A percentile compares a stretch with the other conserved stretches of the same genome.
phyloP scores from a whole-genome alignment of 2,329 filamentous ascomycete species.

The Arthroderma uncinatum region DNA sequence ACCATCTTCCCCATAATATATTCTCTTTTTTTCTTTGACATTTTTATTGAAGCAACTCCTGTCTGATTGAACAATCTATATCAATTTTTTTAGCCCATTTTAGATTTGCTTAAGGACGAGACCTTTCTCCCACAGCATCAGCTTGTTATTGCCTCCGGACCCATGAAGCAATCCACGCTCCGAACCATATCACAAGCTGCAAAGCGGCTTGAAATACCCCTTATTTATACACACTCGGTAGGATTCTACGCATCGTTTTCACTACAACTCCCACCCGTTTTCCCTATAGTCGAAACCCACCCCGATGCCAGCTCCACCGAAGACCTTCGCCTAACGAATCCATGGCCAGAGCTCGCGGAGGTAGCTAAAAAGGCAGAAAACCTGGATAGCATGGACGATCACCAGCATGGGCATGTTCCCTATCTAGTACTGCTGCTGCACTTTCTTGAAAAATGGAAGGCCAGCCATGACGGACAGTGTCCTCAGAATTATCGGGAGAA shows the following conservation, averaged over 20 bases:
- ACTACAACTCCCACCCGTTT: constrained; percentile 63
- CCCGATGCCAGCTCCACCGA: constrained; percentile 75
- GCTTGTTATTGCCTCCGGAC: constrained; percentile 51
- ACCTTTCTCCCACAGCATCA: constrained; percentile 41
- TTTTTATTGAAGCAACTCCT: not conserved
- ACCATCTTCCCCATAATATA: constrained; percentile 15
- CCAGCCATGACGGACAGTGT: constrained; percentile 52
- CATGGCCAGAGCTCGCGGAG: constrained; percentile 69
- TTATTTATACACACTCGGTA: constrained; percentile 74
- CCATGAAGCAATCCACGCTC: constrained; percentile 45
- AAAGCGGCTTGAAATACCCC: constrained; percentile 52
- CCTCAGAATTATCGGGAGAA: constrained; percentile 78
- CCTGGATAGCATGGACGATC: constrained; percentile 58
- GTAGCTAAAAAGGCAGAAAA: constrained; percentile 55
- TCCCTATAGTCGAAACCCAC: constrained; percentile 91
- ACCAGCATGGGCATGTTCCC: constrained; percentile 85
- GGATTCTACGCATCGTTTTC: constrained; percentile 88
- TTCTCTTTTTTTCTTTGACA: not conserved
- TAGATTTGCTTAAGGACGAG: constrained; percentile 28
- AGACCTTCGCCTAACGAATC: constrained; percentile 70
- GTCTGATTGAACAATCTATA: not conserved
- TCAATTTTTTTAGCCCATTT: constrained; percentile 22
- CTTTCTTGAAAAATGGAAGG: constrained; percentile 72
- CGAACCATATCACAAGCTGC: constrained; percentile 41
- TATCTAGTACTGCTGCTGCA: constrained; percentile 74